phyloP scores from a whole-genome alignment of 306 rosid genomes.

The Gastrolobium villosum region DNA sequence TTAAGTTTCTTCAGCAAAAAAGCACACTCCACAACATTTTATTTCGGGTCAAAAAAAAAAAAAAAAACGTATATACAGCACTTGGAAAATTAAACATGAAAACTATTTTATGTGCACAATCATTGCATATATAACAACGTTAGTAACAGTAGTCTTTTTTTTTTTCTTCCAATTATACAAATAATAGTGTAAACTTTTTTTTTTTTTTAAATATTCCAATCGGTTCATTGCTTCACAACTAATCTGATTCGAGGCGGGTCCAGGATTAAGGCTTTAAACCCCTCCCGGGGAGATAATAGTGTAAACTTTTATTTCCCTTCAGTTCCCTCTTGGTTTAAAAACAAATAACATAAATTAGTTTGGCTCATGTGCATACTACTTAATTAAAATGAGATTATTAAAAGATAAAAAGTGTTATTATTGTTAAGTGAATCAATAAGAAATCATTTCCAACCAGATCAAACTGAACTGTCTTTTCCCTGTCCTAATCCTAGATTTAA shows the following conservation, averaged over 20 bases:
- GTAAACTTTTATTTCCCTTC: too few species aligned
- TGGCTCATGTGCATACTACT: background rate
- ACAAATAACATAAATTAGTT: background rate
- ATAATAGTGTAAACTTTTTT: too few species aligned
- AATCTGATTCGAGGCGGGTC: too few species aligned
- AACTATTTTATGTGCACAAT: background rate
- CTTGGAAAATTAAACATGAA: background rate
- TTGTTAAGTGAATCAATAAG: background rate
- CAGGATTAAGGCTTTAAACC: too few species aligned
- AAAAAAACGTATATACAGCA: background rate
- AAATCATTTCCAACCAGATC: background rate
- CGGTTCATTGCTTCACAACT: too few species aligned
- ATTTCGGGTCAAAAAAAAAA: background rate
- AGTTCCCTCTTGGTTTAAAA: too few species aligned
- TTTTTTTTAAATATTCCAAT: too few species aligned
- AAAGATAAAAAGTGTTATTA: background rate
- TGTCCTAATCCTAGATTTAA: background rate
- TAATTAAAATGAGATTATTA: slow-evolving; percentile 20
- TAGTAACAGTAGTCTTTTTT: too few species aligned
- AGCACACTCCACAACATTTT: background rate
- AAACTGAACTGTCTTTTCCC: background rate
- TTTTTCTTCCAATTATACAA: too few species aligned
- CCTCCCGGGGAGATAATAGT: too few species aligned
- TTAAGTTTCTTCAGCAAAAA: background rate
- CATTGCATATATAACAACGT: background rate